These are phyloP conservation scores for Yamadazyma tumulicola DNA, from an alignment of 805 yeast species.

Conservation along the genomic window DNA sequence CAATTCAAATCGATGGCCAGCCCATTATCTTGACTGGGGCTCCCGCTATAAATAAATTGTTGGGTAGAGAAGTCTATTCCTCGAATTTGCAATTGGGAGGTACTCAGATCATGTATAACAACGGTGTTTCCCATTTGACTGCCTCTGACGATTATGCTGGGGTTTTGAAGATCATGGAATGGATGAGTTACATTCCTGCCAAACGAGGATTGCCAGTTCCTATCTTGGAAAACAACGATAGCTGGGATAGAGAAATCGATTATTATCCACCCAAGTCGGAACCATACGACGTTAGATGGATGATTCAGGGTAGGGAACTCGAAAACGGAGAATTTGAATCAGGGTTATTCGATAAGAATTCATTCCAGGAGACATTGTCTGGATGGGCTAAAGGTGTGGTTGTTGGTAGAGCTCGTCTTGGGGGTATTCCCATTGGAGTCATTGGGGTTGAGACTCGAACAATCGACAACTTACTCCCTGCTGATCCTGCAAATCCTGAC, in stretches of 20 bases:
- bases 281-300: slow-evolving; percentile 89
- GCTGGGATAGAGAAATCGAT: slow-evolving; percentile 93
- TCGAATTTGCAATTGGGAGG: slow-evolving; percentile 98
- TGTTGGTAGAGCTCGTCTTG: slow-evolving; percentile 97
- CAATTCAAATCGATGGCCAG: slow-evolving; percentile 97
- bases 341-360: slow-evolving; percentile 89
- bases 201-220: slow-evolving; percentile 89
- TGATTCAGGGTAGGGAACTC: slow-evolving; percentile 80
- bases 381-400: slow-evolving; percentile 99
- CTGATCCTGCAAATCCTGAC: slow-evolving; percentile 97
- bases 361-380: slow-evolving; percentile 92
- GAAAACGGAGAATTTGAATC: slow-evolving; percentile 69
- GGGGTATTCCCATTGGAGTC: slow-evolving; percentile 98
- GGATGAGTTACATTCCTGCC: slow-evolving; percentile 95
- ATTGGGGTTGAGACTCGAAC: slow-evolving; percentile 92
- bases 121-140: slow-evolving; percentile 97
- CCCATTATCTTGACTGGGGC: slow-evolving; percentile 99
- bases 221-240: slow-evolving; percentile 71
- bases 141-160: slow-evolving; percentile 97
- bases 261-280: slow-evolving; percentile 69
- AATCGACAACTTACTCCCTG: slow-evolving; percentile 88
- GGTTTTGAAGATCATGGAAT: slow-evolving; percentile 87
- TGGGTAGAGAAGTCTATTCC: slow-evolving; percentile 96
- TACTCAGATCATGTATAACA: slow-evolving; percentile 96
- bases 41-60: slow-evolving; percentile 93